Percentiles rank a stretch among this genome's conserved stretches.
Conservation (phyloP, 2,329 filamentous ascomycete genomes). For the Bimuria novae-zelandiae region DNA sequence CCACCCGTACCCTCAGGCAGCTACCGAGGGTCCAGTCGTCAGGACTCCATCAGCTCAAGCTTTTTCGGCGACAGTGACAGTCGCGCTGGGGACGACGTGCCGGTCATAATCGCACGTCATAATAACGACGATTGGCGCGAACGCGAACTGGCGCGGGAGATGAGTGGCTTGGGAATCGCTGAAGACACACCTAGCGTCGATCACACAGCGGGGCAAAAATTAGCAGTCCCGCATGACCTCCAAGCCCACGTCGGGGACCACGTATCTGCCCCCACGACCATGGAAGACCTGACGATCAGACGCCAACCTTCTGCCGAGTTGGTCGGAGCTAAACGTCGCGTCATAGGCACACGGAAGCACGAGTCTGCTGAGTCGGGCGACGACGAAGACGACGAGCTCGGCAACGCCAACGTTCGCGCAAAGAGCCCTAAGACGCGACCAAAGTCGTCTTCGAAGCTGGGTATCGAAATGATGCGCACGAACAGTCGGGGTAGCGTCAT, state of each 20-base stretch:
- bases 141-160: conserved; percentile 51
- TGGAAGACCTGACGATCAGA: conserved; percentile 57
- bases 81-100: conserved; percentile 72
- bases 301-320: conserved; percentile 74
- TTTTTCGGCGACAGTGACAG: conserved; percentile 87
- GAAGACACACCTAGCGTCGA: conserved; percentile 59
- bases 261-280: conserved; percentile 62
- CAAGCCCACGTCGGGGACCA: conserved; percentile 48
- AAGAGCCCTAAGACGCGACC: conserved; percentile 56
- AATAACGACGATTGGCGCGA: conserved; percentile 79
- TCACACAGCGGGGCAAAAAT: conserved; percentile 34
- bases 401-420: conserved; percentile 57
- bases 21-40: conserved; percentile 77
- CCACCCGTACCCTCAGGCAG: conserved; percentile 72
- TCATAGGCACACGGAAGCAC: conserved; percentile 70
- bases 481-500: conserved; percentile 85
- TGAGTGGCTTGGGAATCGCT: conserved; percentile 75
- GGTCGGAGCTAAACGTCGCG: conserved; percentile 74
- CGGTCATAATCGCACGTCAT: conserved; percentile 75
- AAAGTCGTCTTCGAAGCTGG: conserved; percentile 73
- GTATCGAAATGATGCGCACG: conserved; percentile 96
- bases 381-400: conserved; percentile 91
- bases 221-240: conserved; percentile 42
- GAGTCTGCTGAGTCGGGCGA: conserved; percentile 88
- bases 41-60: conserved; percentile 87